Evolutionary conservation across 805 yeast species (phyloP).

Genomic region (Candida taoyuanica): DNA sequence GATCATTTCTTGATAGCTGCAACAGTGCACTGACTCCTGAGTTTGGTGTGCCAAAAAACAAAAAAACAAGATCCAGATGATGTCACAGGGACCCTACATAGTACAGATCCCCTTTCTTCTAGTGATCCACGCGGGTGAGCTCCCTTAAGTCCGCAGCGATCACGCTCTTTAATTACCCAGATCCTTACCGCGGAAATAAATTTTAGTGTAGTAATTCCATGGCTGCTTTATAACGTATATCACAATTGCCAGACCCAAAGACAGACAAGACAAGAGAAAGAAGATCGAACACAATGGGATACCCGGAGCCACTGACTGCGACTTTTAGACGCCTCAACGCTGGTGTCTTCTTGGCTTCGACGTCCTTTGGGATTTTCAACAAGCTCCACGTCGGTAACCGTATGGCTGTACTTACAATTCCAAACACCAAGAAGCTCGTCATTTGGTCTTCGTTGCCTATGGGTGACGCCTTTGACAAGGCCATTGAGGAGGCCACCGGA

Average conservation of each 20-base stretch:
- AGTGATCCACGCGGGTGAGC: too few species aligned
- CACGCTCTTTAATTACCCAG: too few species aligned
- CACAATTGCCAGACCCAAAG: too few species aligned
- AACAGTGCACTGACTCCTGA: too few species aligned
- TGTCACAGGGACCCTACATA: not conserved
- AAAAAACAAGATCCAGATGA: not conserved
- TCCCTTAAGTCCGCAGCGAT: too few species aligned
- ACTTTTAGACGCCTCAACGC: constrained; percentile 31
- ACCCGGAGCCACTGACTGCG: constrained; percentile 35
- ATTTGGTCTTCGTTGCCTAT: constrained; percentile 59
- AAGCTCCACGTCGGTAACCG: constrained; percentile 34
- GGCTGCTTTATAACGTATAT: too few species aligned
- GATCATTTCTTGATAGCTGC: too few species aligned
- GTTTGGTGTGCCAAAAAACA: too few species aligned
- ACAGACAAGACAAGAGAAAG: too few species aligned
- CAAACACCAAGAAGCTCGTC: constrained; percentile 29
- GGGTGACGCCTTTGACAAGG: constrained; percentile 39
- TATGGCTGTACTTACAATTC: constrained; percentile 32
- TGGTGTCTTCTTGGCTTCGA: constrained; percentile 33
- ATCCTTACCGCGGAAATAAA: too few species aligned
- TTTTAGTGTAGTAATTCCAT: not conserved
- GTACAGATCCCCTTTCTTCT: too few species aligned
- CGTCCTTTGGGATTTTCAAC: constrained; percentile 29
- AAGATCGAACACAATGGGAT: constrained; percentile 35
- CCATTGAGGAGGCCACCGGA: constrained; percentile 33